A percentile compares a stretch with the other conserved stretches of the same genome.
phyloP scores from a whole-genome alignment of 2,329 filamentous ascomycete species.

The Pezicula carpinea region DNA sequence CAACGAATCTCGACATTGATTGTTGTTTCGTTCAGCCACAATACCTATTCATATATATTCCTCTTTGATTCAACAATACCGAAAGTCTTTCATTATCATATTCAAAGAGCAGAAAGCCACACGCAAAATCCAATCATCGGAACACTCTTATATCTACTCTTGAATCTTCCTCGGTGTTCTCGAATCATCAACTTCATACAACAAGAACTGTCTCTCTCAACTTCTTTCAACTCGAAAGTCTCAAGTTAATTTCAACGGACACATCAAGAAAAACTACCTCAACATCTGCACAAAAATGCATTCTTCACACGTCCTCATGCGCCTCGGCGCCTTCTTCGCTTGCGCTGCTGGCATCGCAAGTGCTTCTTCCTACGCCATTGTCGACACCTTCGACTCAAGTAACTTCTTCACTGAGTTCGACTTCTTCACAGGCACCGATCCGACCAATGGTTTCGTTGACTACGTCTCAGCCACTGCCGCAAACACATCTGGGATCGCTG shows the following conservation, averaged over 20 bases:
- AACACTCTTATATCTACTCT: not conserved
- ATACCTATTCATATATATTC: conserved; percentile 3
- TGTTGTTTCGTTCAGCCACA: not conserved
- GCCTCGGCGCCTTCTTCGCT: conserved; percentile 26
- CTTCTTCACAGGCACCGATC: conserved; percentile 57
- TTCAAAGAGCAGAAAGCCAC: not conserved
- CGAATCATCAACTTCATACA: not conserved
- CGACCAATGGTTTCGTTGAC: conserved; percentile 70
- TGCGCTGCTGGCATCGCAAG: conserved; percentile 20
- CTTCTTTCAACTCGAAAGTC: not conserved
- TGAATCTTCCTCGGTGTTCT: not conserved
- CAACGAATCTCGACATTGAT: too few species aligned
- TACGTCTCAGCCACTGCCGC: conserved; percentile 61
- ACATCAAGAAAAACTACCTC: not conserved
- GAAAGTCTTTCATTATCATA: not conserved
- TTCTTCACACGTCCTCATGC: conserved; percentile 16
- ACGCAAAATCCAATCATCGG: not conserved
- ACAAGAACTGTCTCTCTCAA: not conserved
- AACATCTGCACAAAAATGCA: conserved; percentile 14
- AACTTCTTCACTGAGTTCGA: conserved; percentile 44
- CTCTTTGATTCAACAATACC: not conserved
- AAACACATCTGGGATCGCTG: conserved; percentile 44
- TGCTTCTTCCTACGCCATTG: conserved; percentile 34
- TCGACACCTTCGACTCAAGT: conserved; percentile 37
- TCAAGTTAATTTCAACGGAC: conserved; percentile 9